Evolutionary conservation across 306 rosid genomes (phyloP).

Genomic region (Dryas drummondii): DNA sequence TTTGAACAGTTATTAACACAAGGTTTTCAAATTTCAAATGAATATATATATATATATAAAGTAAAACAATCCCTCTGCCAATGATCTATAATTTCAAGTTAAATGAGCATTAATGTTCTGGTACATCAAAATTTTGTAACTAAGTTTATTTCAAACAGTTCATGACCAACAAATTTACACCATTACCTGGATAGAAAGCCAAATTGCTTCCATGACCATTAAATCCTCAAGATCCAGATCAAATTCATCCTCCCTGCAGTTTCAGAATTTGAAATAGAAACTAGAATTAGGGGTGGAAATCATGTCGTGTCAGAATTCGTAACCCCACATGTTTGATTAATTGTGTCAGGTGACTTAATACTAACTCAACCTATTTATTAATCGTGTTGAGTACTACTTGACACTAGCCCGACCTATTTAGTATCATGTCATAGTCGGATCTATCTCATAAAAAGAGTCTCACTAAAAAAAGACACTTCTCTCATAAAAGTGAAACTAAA

Average conservation of each 20-base stretch:
- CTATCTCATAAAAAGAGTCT: too few species aligned
- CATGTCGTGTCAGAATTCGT: not conserved
- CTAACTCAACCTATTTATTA: too few species aligned
- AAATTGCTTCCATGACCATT: constrained; percentile 99
- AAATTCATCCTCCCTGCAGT: constrained; percentile 83
- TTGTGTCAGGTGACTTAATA: too few species aligned
- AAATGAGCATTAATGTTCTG: not conserved
- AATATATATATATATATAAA: not conserved
- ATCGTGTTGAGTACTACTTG: not conserved
- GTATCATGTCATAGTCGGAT: not conserved
- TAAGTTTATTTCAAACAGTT: constrained; percentile 20
- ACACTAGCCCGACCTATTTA: not conserved
- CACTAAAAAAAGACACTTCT: too few species aligned
- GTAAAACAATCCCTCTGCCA: not conserved
- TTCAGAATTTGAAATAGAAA: constrained; percentile 16
- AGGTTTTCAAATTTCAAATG: not conserved
- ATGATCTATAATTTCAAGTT: not conserved
- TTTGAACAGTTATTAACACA: not conserved
- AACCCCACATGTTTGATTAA: too few species aligned
- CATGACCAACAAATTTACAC: not conserved
- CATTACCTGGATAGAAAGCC: constrained; percentile 95
- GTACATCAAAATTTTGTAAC: not conserved
- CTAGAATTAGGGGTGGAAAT: not conserved
- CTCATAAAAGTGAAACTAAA: too few species aligned
- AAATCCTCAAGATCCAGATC: constrained; percentile 95